A percentile compares a stretch with the other conserved stretches of the same genome.
Evolutionary conservation across 2,329 filamentous ascomycete species (phyloP).

Genomic region (Cordyceps cateniannulata): DNA sequence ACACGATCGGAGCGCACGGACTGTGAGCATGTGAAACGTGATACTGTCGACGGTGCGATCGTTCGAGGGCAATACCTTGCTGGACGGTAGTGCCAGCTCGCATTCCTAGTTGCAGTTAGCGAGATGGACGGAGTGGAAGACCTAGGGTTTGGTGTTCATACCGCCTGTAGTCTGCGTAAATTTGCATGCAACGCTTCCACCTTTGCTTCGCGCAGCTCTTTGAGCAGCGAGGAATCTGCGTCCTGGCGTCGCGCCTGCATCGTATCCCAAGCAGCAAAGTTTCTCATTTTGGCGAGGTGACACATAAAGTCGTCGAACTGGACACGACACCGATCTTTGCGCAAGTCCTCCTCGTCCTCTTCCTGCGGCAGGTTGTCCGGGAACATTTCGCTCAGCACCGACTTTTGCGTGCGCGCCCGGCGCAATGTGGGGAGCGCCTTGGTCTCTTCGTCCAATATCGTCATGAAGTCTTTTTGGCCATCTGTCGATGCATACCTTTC

Average conservation of each 20-base stretch:
- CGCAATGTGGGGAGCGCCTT: background rate
- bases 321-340: background rate
- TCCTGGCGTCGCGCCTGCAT: background rate
- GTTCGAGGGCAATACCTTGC: background rate
- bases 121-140: background rate
- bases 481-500: background rate
- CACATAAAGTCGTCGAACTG: background rate
- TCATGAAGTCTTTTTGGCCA: background rate
- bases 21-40: background rate
- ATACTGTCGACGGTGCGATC: background rate
- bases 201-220: background rate
- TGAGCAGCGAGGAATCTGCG: background rate
- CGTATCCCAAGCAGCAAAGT: background rate
- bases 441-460: background rate
- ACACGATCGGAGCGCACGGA: background rate
- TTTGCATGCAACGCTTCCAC: background rate
- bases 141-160: background rate
- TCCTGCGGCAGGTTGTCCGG: background rate
- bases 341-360: background rate
- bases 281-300: background rate
- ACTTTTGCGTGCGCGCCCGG: background rate
- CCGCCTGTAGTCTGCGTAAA: background rate
- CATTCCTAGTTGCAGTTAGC: background rate
- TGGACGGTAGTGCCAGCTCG: background rate
- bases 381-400: background rate